phyloP scores from a whole-genome alignment of 306 rosid species.

The Parietaria judaica region DNA sequence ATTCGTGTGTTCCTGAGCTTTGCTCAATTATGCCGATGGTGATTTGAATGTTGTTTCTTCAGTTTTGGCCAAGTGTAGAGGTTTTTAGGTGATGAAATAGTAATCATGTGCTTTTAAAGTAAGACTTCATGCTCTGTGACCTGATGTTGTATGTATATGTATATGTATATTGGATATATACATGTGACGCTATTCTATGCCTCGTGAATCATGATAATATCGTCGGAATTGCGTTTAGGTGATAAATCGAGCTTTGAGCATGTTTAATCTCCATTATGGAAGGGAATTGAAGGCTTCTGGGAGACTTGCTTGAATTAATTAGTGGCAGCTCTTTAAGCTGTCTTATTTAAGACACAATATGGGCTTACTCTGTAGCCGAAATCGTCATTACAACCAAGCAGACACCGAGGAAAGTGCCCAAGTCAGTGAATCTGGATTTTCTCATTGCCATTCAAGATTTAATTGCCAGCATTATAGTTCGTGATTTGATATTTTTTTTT shows the following conservation, averaged over 20 bases:
- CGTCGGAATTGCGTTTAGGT: too few species aligned
- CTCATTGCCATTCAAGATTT: not conserved
- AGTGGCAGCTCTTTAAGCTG: constrained; percentile 61
- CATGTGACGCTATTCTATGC: not conserved
- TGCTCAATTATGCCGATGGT: constrained; percentile 3
- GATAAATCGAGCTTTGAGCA: constrained; percentile 11
- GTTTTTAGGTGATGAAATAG: not conserved
- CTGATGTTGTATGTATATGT: not conserved
- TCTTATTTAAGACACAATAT: constrained; percentile 57
- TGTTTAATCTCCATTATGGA: constrained; percentile 20
- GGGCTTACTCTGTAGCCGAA: constrained; percentile 94
- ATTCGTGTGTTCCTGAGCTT: not conserved
- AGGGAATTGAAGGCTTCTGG: constrained; percentile 24
- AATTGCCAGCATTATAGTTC: not conserved
- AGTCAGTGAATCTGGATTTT: constrained; percentile 32
- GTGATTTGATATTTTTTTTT: not conserved
- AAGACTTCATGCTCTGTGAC: not conserved
- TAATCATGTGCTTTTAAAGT: too few species aligned
- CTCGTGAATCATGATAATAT: not conserved
- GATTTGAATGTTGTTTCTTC: not conserved
- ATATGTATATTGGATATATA: not conserved
- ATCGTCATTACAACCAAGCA: constrained; percentile 53
- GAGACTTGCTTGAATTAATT: constrained; percentile 40
- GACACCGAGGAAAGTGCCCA: constrained; percentile 77
- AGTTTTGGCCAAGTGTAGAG: not conserved